Base-by-base conservation (phyloP, 2,329 filamentous ascomycete genomes). In the Colletotrichum tropicale region DNA sequence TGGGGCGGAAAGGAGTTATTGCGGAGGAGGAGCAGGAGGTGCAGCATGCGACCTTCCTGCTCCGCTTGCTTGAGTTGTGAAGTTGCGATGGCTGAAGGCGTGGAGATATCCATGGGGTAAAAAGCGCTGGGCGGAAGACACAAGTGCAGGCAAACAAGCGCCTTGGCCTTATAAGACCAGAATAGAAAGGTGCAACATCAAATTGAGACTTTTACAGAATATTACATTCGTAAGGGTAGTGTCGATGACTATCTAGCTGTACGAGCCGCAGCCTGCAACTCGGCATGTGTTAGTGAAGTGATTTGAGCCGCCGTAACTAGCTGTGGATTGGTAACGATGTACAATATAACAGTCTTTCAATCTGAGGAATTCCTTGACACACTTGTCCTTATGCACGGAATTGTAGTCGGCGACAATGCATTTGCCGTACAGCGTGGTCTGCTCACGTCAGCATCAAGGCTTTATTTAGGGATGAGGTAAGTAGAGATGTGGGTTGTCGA, bases 341-440 rank as follows among this genome's bases (percentile, higher is more conserved):
- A 98, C 96, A 81, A 98, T 81, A 82, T 95, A 98, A 82, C 96
- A 98, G 79, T 98, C 89, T 83, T 98, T 98, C 65, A 98, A 84
- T 78, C 87, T 92, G 84, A 97, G 88, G 80, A 99, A 98, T 82
- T 98, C 96, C 74, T 92, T 92, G 6, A 90, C 89, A 82, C 97
- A 99, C 88, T 97, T 97, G 82, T 98, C 95, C 82, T 98, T 98
- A 80, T 96, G 91, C 5, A 98, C 92, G 6, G 95, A 92, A 82
- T 96, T 96, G 86, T 98, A 98, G 82, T 98, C 96, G 52, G 92
- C 91, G 66, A 96, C 91, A 78, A 99, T 93, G 83, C 97, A 99
- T 88, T 96, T 96, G 79, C 96, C 97, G 82, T 98, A 99, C 15
- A 91, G 88, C 4, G 95, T 89, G 68, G 95, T 94, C 96, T 98